These are phyloP conservation scores for Wickerhamiella spandovensis DNA, from an alignment of 805 yeast genomes.

Conservation along the genomic window DNA sequence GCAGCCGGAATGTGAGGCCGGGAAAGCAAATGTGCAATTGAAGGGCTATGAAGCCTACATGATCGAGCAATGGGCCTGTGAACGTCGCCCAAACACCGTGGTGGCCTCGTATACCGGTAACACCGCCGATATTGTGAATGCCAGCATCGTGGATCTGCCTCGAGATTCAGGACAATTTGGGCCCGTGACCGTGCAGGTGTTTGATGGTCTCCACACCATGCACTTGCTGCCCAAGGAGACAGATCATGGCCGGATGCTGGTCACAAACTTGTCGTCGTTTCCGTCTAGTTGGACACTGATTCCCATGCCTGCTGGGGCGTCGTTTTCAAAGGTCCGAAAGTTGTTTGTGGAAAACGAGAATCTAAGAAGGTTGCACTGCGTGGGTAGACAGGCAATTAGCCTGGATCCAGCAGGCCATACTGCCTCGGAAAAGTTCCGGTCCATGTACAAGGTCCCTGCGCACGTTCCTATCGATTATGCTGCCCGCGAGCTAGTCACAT, in stretches of 20 bases:
- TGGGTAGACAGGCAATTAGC: slow-evolving; percentile 70
- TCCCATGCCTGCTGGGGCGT: slow-evolving; percentile 36
- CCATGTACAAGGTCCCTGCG: slow-evolving; percentile 44
- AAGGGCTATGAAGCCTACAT: slow-evolving; percentile 79
- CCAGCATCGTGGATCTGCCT: slow-evolving; percentile 40
- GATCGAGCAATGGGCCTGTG: slow-evolving; percentile 89
- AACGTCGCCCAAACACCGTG: slow-evolving; percentile 49
- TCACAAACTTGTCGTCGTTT: slow-evolving; percentile 69
- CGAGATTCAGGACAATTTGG: slow-evolving; percentile 37
- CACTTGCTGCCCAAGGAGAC: slow-evolving; percentile 59
- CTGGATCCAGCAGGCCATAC: slow-evolving; percentile 52
- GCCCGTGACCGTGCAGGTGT: slow-evolving; percentile 39
- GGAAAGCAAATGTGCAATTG: slow-evolving; percentile 35
- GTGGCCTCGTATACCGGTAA: slow-evolving; percentile 84
- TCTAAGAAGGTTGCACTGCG: slow-evolving; percentile 63
- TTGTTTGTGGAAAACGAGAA: slow-evolving; percentile 62
- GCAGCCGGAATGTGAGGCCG: slow-evolving; percentile 19
- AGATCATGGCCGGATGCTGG: slow-evolving; percentile 48
- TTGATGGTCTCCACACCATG: slow-evolving; percentile 51
- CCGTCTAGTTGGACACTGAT: slow-evolving; percentile 64
- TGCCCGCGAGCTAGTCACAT: slow-evolving; percentile 55
- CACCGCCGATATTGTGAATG: slow-evolving; percentile 47
- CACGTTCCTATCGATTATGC: slow-evolving; percentile 49
- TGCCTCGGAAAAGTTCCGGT: slow-evolving; percentile 66
- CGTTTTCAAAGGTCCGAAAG: slow-evolving; percentile 33